Base-by-base conservation (phyloP, 2,329 filamentous ascomycete genomes). In the Aurifilum marmelostoma region DNA sequence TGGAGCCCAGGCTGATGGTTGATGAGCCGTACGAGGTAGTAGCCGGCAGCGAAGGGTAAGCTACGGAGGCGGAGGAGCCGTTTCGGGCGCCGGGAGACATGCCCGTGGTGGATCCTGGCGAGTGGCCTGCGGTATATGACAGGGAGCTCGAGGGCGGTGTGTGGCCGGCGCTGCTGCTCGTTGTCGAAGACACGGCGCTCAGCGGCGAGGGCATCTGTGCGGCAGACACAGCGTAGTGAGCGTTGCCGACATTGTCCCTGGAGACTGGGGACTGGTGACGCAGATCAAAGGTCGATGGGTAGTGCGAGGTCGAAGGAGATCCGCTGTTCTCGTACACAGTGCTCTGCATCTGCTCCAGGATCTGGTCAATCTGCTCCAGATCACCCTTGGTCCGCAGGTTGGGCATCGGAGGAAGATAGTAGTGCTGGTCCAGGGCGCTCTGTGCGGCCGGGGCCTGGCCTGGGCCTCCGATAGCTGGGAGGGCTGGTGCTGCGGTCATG, bases 241-340 rank as follows among this genome's bases (percentile, higher is more conserved):
- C 76, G 47, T 64, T 71, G 47, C 65, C 39, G 24, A 76, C 71
- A 34, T 72, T 69, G 21, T 76, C 72, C 67, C 78, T 76, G 18
- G 71, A 63, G n/a, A 75, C 73, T 2, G 77, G 76, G 3, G 77
- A 78, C 63, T 74, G 73, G 75, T 86, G 82, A 72, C 88, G 87
- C 79, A 87, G 84, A 73, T 85, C 85, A 67, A 87, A 82, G 47
- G 76, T 77, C 75, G 93, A 91, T 70, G 94, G 89, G 74, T 92
- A 91, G 69, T 97, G 88, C 69, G 92, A 92, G 58, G 91, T 91
- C 2, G 93, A 92, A 41, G 93, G 91, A 64, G 94, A 91, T 75
- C 90, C 92, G 67, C 94, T 90, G 79, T 91, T 97, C 82, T 98
- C 96, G 78, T 98, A 98, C 63, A 98, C 93, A 60, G 95, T 97